Conservation (phyloP, 805 yeast genomes). For the Saccharomycopsis selenospora region DNA sequence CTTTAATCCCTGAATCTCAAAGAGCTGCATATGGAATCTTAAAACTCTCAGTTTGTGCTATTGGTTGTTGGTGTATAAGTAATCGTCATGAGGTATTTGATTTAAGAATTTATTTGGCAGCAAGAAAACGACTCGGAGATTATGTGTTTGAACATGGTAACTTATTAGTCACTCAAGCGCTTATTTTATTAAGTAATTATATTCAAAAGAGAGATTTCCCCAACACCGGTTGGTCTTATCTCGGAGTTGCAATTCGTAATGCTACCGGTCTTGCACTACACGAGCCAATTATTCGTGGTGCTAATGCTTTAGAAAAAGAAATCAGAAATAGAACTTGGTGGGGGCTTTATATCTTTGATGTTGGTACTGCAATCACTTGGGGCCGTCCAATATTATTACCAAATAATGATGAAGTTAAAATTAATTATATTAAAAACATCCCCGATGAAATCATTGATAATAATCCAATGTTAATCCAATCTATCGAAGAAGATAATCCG, state of each 20-base stretch:
- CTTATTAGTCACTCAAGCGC: slow-evolving; percentile 44
- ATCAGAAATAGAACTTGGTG: slow-evolving; percentile 60
- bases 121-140: slow-evolving; percentile 37
- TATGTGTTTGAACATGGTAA: slow-evolving; percentile 55
- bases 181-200: slow-evolving; percentile 50
- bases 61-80: slow-evolving; percentile 66
- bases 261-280: slow-evolving; percentile 52
- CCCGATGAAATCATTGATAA: slow-evolving; percentile 31
- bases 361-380: slow-evolving; percentile 55
- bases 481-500: slow-evolving; percentile 31
- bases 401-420: slow-evolving; percentile 38
- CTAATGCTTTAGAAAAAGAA: slow-evolving; percentile 41
- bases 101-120: slow-evolving; percentile 47
- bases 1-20: slow-evolving; percentile 28
- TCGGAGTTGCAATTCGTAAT: slow-evolving; percentile 60
- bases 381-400: slow-evolving; percentile 59
- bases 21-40: slow-evolving; percentile 37
- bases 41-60: slow-evolving; percentile 49
- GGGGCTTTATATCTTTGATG: slow-evolving; percentile 57
- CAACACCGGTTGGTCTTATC: slow-evolving; percentile 61
- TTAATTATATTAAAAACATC: slow-evolving; percentile 43
- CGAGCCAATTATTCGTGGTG: slow-evolving; percentile 25
- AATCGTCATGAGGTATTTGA: slow-evolving; percentile 44
- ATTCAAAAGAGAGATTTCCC: slow-evolving; percentile 59
- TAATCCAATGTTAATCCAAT: slow-evolving; percentile 26